Percentiles rank a stretch among this genome's conserved stretches.
Evolutionary conservation across 495 filamentous ascomycete species (phyloP).

Genomic region (Peziza echinospora): DNA sequence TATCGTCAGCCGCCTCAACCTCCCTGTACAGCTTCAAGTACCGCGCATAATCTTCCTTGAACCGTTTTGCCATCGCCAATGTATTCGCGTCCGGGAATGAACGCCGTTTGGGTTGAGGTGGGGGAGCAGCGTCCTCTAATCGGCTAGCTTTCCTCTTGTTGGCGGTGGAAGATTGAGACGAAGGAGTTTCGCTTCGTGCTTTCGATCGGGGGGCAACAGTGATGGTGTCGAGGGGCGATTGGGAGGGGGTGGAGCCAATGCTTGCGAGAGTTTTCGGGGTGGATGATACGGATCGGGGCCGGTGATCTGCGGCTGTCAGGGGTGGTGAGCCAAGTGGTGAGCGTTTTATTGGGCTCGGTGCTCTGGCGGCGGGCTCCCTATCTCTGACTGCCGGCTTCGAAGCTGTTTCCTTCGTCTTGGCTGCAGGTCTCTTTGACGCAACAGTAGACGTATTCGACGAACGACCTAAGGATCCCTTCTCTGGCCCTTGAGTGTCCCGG

Average conservation of each 20-base stretch:
- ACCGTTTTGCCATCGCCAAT: slow-evolving; percentile 15
- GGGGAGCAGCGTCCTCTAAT: slow-evolving; percentile 14
- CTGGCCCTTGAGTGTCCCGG: neutral
- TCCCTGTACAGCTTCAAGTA: slow-evolving; percentile 16
- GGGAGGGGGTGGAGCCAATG: slow-evolving; percentile 20
- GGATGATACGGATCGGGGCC: slow-evolving; percentile 26
- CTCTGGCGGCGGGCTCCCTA: slow-evolving; percentile 4
- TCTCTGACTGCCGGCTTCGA: slow-evolving; percentile 19
- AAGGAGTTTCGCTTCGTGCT: neutral
- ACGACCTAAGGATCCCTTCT: too few species aligned
- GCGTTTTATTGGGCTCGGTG: slow-evolving; percentile 30
- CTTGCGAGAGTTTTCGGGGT: neutral
- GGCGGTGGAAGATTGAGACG: neutral
- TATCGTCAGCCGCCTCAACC: slow-evolving; percentile 14
- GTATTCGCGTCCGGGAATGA: slow-evolving; percentile 9
- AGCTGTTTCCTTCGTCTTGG: slow-evolving; percentile 21
- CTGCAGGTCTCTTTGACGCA: slow-evolving; percentile 7
- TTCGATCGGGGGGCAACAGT: slow-evolving; percentile 1
- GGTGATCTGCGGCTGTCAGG: slow-evolving; percentile 35
- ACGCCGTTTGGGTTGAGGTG: slow-evolving; percentile 5
- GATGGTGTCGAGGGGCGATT: slow-evolving; percentile 18
- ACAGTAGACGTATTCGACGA: too few species aligned
- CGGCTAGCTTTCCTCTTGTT: slow-evolving; percentile 6
- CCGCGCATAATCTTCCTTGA: slow-evolving; percentile 17
- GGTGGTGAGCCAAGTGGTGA: slow-evolving; percentile 38